Evolutionary conservation across 2,329 filamentous ascomycete genomes (phyloP).

Genomic region (Xylariaceae sp.): DNA sequence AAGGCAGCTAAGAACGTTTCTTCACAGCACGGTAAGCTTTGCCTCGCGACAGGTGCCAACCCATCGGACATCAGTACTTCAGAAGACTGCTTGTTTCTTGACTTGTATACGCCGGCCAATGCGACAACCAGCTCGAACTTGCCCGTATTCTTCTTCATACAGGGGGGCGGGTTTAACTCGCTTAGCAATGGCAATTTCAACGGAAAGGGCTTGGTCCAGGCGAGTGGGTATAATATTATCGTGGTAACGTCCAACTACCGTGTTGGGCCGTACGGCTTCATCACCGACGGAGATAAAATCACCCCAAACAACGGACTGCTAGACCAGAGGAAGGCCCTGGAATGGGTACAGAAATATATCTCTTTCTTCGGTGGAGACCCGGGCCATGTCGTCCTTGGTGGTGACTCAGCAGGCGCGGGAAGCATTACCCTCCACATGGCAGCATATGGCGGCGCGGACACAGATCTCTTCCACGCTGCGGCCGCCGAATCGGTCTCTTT

Average conservation of each 20-base stretch:
- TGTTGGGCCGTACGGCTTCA: constrained; percentile 69
- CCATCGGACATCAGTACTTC: constrained; percentile 23
- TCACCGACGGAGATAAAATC: constrained; percentile 54
- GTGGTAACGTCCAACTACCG: constrained; percentile 74
- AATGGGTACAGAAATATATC: constrained; percentile 68
- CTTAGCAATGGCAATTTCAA: constrained; percentile 52
- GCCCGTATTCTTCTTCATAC: constrained; percentile 59
- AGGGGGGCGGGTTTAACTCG: constrained; percentile 58
- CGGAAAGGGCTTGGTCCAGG: constrained; percentile 56
- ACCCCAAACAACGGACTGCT: constrained; percentile 65
- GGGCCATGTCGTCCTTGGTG: constrained; percentile 62
- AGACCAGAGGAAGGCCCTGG: constrained; percentile 64
- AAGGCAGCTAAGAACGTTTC: background rate
- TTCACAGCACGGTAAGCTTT: constrained; percentile 28
- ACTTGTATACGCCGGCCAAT: constrained; percentile 57
- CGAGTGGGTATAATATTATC: constrained; percentile 57
- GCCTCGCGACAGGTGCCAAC: constrained; percentile 23
- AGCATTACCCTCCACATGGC: constrained; percentile 62
- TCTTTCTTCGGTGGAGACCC: constrained; percentile 65
- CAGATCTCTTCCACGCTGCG: constrained; percentile 48
- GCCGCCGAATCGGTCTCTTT: constrained; percentile 51
- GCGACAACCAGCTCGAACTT: constrained; percentile 48
- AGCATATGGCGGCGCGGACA: constrained; percentile 47
- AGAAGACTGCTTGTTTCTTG: constrained; percentile 68
- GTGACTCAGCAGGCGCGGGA: constrained; percentile 63